Evolutionary conservation across 768 basidiomycete genomes (phyloP).

Genomic region (Phlebiopsis flavidoalba): DNA sequence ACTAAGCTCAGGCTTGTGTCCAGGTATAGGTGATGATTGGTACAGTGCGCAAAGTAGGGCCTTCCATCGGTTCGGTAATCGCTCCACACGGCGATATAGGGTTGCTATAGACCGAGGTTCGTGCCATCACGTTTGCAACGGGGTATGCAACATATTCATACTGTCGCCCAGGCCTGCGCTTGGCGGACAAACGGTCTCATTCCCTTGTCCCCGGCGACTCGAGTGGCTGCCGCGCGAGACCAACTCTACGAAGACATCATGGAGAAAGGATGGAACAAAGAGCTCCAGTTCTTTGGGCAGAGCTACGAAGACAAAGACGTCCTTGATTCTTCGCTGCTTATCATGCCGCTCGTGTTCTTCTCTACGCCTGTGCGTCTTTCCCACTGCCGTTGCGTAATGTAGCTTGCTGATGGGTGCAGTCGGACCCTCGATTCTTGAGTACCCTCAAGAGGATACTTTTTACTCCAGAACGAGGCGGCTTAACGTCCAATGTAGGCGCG

Average conservation of each 20-base stretch:
- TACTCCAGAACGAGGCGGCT: constrained; percentile 84
- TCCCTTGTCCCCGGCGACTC: constrained; percentile 72
- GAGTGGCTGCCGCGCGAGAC: constrained; percentile 78
- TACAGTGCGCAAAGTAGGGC: constrained; percentile 31
- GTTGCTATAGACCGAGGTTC: constrained; percentile 90
- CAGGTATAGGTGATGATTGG: constrained; percentile 89
- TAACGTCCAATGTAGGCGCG: constrained; percentile 76
- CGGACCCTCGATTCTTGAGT: constrained; percentile 83
- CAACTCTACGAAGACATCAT: constrained; percentile 90
- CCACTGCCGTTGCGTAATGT: background rate
- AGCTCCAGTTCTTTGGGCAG: constrained; percentile 71
- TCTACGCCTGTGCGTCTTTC: constrained; percentile 58
- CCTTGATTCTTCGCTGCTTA: constrained; percentile 83
- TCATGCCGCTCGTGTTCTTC: constrained; percentile 94
- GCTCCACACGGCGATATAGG: constrained; percentile 38
- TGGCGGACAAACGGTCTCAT: constrained; percentile 92
- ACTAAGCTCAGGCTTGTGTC: background rate
- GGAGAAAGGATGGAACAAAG: constrained; percentile 78
- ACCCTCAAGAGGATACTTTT: constrained; percentile 82
- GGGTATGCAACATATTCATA: background rate
- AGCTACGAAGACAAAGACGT: constrained; percentile 83
- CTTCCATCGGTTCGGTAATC: background rate
- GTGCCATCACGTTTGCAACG: background rate
- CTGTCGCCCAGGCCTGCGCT: constrained; percentile 54
- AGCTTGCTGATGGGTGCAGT: constrained; percentile 32